Evolutionary conservation across 2,329 filamentous ascomycete species (phyloP), one percentile per base, ranked within the genome.

Genomic region (Helicocarpus griseus): DNA sequence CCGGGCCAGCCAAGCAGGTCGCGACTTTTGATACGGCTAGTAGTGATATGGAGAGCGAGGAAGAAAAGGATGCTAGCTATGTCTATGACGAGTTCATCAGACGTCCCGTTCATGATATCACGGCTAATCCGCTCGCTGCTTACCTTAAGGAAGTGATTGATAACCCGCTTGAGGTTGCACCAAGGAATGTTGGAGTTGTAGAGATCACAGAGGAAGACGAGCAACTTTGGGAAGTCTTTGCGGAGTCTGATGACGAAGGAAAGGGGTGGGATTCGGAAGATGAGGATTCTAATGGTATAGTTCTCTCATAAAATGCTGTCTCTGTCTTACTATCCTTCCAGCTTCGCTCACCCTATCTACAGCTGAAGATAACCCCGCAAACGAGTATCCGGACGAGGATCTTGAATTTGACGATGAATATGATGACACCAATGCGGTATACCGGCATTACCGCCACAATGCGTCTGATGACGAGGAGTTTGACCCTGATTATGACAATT

Each of bases 21-120:
- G 45, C 45, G 13, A 35, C 48, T 6, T 48, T 48, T 22, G 53
- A 54, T 11, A 33, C 49, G 11, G 35, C 31, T 44, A 45, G 49
- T 26, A 35, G 49, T 26, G 40, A 40, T 7, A 21, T 28, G 17
- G 51, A 53, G 4, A 56, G 58, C 9, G 69, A 72, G 21, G 70
- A 73, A 8, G 70, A 73, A 19, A 69, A 70, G 19, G 74, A 75
- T n/a, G 67, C 62, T 21, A 77, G 79, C 41, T 83, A 79, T 61
- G 77, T 83, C 52, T 82, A 81, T 63, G 80, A 83, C 58, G 80
- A 77, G 8, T 83, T 82, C 61, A 68, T 82, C 39, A 77, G 79
- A 2, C 69, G 74, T 17, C 67, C 64, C n/a, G 55, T 72, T 17
- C 61, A 65, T 2, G 62, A 65, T n/a, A 53, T 57, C 17, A 60